These are phyloP conservation scores for Schizophyllum amplum DNA, from an alignment of 1,284 basidiomycete species.

Conservation along the genomic window DNA sequence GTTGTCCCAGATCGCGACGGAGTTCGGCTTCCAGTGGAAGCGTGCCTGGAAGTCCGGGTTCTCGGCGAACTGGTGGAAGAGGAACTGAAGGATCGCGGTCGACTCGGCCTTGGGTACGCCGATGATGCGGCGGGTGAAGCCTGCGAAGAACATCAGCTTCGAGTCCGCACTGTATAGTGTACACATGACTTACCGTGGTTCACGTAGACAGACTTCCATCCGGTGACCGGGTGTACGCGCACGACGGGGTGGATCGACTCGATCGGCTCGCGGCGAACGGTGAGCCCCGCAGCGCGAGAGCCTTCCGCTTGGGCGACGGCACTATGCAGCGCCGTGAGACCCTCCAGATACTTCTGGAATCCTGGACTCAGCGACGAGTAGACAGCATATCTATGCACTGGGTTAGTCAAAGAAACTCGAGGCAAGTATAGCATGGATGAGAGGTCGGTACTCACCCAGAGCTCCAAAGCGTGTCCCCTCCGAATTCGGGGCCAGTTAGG, in stretches of 20 bases:
- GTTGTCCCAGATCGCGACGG: constrained; percentile 70
- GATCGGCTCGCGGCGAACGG: constrained; percentile 57
- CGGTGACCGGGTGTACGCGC: constrained; percentile 72
- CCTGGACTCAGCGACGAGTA: constrained; percentile 66
- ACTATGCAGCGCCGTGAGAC: constrained; percentile 58
- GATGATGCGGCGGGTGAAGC: constrained; percentile 64
- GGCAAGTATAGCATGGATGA: too few species aligned
- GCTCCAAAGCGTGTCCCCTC: constrained; percentile 67
- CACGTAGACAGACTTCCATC: constrained; percentile 73
- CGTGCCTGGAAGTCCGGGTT: constrained; percentile 68
- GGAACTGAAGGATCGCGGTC: constrained; percentile 59
- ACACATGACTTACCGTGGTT: constrained; percentile 59
- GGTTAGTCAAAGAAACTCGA: too few species aligned
- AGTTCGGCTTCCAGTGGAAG: constrained; percentile 63
- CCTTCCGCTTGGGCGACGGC: constrained; percentile 63
- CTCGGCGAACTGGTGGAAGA: constrained; percentile 63
- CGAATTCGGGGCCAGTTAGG: constrained; percentile 53
- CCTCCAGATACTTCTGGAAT: constrained; percentile 61
- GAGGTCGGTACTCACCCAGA: constrained; percentile 41
- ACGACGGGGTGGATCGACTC: constrained; percentile 66
- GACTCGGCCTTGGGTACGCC: constrained; percentile 76
- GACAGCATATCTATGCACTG: constrained; percentile 45
- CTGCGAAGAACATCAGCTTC: too few species aligned
- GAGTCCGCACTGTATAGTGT: too few species aligned
- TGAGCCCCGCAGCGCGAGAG: constrained; percentile 52